Evolutionary conservation across 441 rosid species (phyloP), one percentile per base, ranked within the genome.

Genomic region (Populus hybrid): DNA sequence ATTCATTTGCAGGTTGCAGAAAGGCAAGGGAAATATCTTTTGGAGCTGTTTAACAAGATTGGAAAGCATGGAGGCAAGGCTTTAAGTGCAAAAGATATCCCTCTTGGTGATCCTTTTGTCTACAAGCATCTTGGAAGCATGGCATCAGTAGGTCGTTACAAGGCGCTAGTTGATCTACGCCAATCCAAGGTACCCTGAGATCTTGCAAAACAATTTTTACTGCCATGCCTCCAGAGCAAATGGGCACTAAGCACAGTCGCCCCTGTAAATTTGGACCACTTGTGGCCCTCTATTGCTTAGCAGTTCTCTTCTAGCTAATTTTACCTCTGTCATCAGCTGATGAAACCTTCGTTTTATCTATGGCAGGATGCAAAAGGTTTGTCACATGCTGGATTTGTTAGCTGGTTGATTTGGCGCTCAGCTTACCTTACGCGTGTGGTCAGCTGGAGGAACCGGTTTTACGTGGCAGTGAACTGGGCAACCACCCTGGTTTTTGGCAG

Each of bases 391-490:
- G 98, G 99, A 40, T 92, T 93, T 69, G 38, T 86, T 2, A 95
- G 98, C 87, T 94, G 94, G 91, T 73, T 95, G 69, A 82, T 94
- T 23, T 95, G 99, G 99, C 89, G 94, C 6, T 95, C 97, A 23
- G 98, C 98, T 12, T 92, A 95, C 75, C 90, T 95, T 73, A 94
- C 97, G 11, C 90, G 85, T n/a, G n/a, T n/a, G n/a, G n/a, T n/a
- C n/a, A n/a, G n/a, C n/a, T n/a, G n/a, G n/a, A n/a, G n/a, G n/a
- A 95, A 95, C 86, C 82, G 97, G 81, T 84, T 95, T 82, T 94
- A 91, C 28, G 97, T 94, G 42, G 95, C 90, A 0, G 88, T 94
- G 69, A 94, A 94, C 80, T 94, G 97, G 97, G 90, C 91, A 9
- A 95, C 99, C 11, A 93, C 98, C 23, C 71, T 95, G 23, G 92